Evolutionary conservation across 257 asterid genomes (phyloP).

Genomic region (Jacaranda copaia): DNA sequence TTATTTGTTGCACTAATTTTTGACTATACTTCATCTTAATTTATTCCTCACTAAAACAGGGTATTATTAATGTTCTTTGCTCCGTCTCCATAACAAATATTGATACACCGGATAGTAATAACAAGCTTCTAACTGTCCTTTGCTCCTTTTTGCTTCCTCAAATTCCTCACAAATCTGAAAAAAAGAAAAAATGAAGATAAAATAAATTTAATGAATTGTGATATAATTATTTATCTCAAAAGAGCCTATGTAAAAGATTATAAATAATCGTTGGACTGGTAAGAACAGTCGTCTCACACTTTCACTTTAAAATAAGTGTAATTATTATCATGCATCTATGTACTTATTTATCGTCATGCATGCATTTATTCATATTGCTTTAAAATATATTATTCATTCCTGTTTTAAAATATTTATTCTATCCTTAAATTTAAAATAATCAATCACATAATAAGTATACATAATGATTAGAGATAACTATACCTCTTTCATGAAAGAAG

Average conservation of each 20-base stretch:
- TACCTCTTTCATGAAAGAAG: neutral
- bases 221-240: neutral
- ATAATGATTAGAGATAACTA: neutral
- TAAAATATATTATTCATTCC: neutral
- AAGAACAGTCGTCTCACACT: neutral
- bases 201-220: neutral
- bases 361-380: neutral
- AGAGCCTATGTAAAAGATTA: neutral
- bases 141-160: conserved; percentile 24
- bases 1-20: conserved; percentile 21
- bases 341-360: too few relatives aligned
- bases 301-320: neutral
- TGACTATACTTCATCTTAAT: too few relatives aligned
- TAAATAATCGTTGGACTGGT: neutral
- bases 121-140: conserved; percentile 17
- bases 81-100: conserved; percentile 28
- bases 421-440: neutral
- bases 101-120: conserved; percentile 11
- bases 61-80: neutral
- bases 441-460: neutral
- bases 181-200: neutral
- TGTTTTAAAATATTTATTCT: neutral
- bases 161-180: conserved; percentile 27
- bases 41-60: neutral
- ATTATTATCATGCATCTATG: neutral